A percentile compares a stretch with the other conserved stretches of the same genome.
These are phyloP conservation scores for Venturia pyrina DNA, from an alignment of 2,329 filamentous ascomycete species.

Conservation along the genomic window DNA sequence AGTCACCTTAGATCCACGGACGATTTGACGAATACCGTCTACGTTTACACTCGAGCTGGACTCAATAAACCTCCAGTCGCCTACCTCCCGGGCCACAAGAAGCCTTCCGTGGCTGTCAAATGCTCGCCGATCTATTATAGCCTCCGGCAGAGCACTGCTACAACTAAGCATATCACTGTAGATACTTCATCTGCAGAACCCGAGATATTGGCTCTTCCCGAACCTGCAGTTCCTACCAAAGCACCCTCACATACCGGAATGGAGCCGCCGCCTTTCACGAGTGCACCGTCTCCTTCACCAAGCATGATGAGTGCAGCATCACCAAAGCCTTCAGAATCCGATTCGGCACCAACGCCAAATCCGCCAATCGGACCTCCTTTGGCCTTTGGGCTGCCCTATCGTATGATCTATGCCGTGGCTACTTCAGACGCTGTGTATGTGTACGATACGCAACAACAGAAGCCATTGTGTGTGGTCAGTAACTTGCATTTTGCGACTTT, in stretches of 20 bases:
- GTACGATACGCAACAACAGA: conserved; percentile 95
- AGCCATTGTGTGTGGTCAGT: conserved; percentile 86
- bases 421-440: conserved; percentile 91
- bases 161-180: conserved; percentile 83
- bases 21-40: conserved; percentile 92
- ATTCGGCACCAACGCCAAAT: conserved; percentile 41
- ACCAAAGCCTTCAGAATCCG: conserved; percentile 42
- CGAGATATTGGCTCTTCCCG: conserved; percentile 71
- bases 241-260: conserved; percentile 56
- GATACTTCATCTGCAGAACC: conserved; percentile 87
- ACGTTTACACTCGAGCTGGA: conserved; percentile 92
- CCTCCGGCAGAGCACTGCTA: conserved; percentile 53
- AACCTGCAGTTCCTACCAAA: conserved; percentile 54
- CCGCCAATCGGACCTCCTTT: conserved; percentile 40
- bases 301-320: conserved; percentile 42
- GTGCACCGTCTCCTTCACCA: conserved; percentile 40
- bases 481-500: conserved; percentile 97
- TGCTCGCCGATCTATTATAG: conserved; percentile 89
- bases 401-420: conserved; percentile 92
- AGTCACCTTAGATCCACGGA: conserved; percentile 52
- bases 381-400: conserved; percentile 78
- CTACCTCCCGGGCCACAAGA: conserved; percentile 93
- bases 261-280: conserved; percentile 67
- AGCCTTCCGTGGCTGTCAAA: conserved; percentile 89
- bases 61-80: conserved; percentile 95